Evolutionary conservation across 2,329 filamentous ascomycete species (phyloP), one percentile per base, ranked within the genome.

Genomic region (Onygena corvina): DNA sequence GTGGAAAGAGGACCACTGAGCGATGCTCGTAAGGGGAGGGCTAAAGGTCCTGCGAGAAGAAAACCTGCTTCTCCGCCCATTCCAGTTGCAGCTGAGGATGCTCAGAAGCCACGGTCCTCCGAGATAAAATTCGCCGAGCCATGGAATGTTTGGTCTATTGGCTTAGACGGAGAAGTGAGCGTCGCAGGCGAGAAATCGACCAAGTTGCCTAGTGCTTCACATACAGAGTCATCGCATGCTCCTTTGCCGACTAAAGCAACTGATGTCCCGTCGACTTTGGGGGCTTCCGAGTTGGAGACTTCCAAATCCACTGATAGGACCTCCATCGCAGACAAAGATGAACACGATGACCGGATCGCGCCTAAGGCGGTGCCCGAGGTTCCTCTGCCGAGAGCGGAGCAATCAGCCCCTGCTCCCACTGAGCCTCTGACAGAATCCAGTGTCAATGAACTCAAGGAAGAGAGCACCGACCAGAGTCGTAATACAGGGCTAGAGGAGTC

Each of bases 11-110:
- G 76, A 8, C 88, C 89, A n/a, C 71, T 98, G 21, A 75, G 76
- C 18, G 92, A 98, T 71, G 88, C 89, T 30, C 79, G 92, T 56
- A 96, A 96, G 71, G 81, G 88, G 20, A 78, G 92, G 56, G 92
- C 92, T 18, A 82, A 86, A 56, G 92, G 92, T 8, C 92, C 92
- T 12, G 81, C 87, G 57, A 78, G 88, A 56, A 77, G 88, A 61
- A 82, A 79, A 61, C 76, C 79, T 16, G 76, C 76, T 12, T 70
- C 67, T 18, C 79, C 84, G 21, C 23, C 52, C 8, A 16, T 16
- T 8, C 29, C 48, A 20, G 47, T 52, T 44, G 38, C 45, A 14
- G 31, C 31, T 12, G 48, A 47, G 23, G 38, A 52, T 34, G 40
- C 57, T 5, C 57, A 53, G 46, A 58, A 64, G 7, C 12, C 33